Base-by-base conservation (phyloP, 192 early-diverging fungal species). In the Pilaira anomala region DNA sequence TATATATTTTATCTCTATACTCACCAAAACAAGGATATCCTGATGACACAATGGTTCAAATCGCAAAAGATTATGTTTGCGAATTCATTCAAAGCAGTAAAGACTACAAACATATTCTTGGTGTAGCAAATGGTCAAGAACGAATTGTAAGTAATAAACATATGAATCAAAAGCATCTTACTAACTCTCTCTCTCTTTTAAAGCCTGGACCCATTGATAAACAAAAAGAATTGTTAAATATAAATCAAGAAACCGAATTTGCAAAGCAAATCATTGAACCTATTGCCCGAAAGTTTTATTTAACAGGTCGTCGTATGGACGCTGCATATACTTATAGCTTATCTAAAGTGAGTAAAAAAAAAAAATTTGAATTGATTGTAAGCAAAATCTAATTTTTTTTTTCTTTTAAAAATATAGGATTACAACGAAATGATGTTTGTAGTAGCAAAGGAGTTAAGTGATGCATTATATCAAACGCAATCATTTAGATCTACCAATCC, bases 281-380 rank as follows among this genome's bases (percentile, higher is more conserved):
- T 40, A 78, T 91, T 22, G 94, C 93, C 2, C 78, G 87, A 63
- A 77, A 84, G 30, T 88, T 86, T 55, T 87, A 83, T 40, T 77
- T 82, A 39, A 82, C 86, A 51, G 90, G 90, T 0, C 78, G 80
- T 2, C 78, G 90, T 40, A 78, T 74, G 16, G 91, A 94, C 65
- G 86, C 91, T 1, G 82, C 94, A 26, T 67, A 86, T 63, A 71
- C 96, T 36, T 91, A 86, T 62, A 81, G 93, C 66, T 79, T 94
- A 36, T 88, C 86, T 3, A 82, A 84, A 68, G 85, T 71, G 56
- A 64, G 57, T 36, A 45, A 19, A 54, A 69, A 29, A 48, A 11
- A 45, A 64, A 30, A 51, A 75, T 64, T 1, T 16, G 42, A 7
- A 33, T 42, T n/a, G n/a, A n/a, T 48, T 13, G 1, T 5, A 19